A percentile compares a stretch with the other conserved stretches of the same genome.
These are phyloP conservation scores for Dendrobium officinale DNA, from an alignment of 106 monocot genomes.

Conservation along the genomic window DNA sequence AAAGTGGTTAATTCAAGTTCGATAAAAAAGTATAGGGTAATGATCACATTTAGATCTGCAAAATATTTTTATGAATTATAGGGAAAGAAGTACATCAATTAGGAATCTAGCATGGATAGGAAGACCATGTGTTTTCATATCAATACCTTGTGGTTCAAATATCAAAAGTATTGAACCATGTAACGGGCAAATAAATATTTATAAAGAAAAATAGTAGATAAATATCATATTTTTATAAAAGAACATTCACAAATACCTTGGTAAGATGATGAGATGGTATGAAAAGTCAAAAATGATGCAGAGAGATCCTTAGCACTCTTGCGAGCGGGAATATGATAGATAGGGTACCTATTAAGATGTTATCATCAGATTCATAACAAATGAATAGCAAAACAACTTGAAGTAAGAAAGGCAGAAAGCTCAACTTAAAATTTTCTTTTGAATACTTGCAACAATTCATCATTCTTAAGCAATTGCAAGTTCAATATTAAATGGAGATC, in stretches of 20 bases:
- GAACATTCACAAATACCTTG: slow-evolving; percentile 45
- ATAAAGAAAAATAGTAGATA: background rate
- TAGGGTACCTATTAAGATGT: slow-evolving; percentile 59
- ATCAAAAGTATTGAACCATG: background rate
- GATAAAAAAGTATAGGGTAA: background rate
- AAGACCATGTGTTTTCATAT: background rate
- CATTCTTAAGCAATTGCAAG: background rate
- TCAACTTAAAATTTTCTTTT: background rate
- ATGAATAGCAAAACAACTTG: background rate
- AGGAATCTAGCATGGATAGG: background rate
- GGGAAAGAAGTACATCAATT: background rate
- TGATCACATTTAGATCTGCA: background rate
- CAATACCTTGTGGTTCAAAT: background rate
- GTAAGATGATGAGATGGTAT: slow-evolving; percentile 67
- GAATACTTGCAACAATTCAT: background rate
- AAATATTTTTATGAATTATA: background rate
- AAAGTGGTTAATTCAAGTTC: background rate
- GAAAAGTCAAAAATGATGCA: slow-evolving; percentile 79
- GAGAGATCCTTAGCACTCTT: slow-evolving; percentile 47
- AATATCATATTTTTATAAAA: background rate
- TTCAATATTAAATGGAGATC: background rate
- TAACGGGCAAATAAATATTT: background rate
- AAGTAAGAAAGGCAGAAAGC: background rate
- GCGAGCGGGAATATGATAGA: slow-evolving; percentile 64
- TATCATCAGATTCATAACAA: background rate